Evolutionary conservation across 1,284 basidiomycete genomes (phyloP).

Genomic region (Boletus sp.): DNA sequence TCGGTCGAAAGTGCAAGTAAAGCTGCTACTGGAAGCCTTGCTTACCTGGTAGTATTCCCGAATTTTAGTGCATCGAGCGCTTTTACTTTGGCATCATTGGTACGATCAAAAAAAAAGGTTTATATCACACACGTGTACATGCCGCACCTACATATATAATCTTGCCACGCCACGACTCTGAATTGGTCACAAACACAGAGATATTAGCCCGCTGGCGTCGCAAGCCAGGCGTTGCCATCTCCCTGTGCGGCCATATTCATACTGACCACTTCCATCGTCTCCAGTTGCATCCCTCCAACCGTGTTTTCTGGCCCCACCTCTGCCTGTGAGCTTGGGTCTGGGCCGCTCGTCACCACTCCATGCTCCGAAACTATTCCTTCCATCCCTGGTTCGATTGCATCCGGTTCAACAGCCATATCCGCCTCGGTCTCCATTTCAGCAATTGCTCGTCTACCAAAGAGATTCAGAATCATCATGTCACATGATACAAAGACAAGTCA

Average conservation of each 20-base stretch:
- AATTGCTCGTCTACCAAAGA: conserved; percentile 43
- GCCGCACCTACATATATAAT: too few species aligned
- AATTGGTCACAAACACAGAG: conserved; percentile 17
- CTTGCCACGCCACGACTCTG: too few species aligned
- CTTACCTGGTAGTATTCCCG: too few species aligned
- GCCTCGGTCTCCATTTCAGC: conserved; percentile 53
- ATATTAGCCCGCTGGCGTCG: conserved; percentile 11
- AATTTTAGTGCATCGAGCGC: too few species aligned
- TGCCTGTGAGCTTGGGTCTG: not conserved
- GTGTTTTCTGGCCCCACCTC: not conserved
- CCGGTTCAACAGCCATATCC: conserved; percentile 21
- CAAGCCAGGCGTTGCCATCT: not conserved
- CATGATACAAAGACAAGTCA: conserved; percentile 2
- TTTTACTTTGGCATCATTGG: too few species aligned
- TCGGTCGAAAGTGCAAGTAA: too few species aligned
- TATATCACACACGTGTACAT: too few species aligned
- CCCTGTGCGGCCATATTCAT: not conserved
- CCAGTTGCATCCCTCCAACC: not conserved
- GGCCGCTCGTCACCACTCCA: not conserved
- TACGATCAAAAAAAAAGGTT: too few species aligned
- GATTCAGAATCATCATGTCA: conserved; percentile 4
- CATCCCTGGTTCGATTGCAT: conserved; percentile 18
- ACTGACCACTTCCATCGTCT: conserved; percentile 2
- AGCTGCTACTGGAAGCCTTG: too few species aligned
- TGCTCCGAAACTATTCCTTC: conserved; percentile 12